phyloP scores from a whole-genome alignment of 345 rosid genomes.

The Xanthoceras sorbifolium region DNA sequence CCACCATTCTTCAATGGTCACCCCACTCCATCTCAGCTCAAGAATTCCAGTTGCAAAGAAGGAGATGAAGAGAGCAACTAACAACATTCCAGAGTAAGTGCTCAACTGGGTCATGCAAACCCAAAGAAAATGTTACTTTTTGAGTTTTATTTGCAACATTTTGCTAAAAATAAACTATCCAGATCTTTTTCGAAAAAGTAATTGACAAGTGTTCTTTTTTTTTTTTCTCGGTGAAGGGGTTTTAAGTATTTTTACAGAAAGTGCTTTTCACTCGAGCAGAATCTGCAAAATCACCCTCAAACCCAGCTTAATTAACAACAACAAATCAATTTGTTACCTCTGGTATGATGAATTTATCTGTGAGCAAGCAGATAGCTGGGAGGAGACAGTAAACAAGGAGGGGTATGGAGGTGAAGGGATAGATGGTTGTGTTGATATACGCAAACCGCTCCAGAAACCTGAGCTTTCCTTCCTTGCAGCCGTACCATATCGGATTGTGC shows the following conservation, averaged over 20 bases:
- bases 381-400: slow-evolving; percentile 89
- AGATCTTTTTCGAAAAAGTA: neutral
- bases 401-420: slow-evolving; percentile 92
- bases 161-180: no score
- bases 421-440: slow-evolving; percentile 86
- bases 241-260: neutral
- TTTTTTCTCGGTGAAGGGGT: no score
- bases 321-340: slow-evolving; percentile 46
- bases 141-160: neutral
- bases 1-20: slow-evolving; percentile 99
- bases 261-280: no score
- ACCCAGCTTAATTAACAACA: no score
- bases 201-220: no score
- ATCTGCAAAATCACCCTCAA: no score
- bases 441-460: slow-evolving; percentile 92
- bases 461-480: slow-evolving; percentile 89
- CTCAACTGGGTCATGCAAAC: slow-evolving; percentile 57
- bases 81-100: slow-evolving; percentile 85
- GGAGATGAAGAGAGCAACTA: slow-evolving; percentile 81
- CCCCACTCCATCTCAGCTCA: slow-evolving; percentile 96
- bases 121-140: neutral
- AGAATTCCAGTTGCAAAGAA: slow-evolving; percentile 85
- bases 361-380: slow-evolving; percentile 94
- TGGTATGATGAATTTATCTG: slow-evolving; percentile 98
- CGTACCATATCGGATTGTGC: slow-evolving; percentile 83